Evolutionary conservation across 257 asterid species (phyloP), one percentile per base, ranked within the genome.

Genomic region (Buddleja alternifolia): DNA sequence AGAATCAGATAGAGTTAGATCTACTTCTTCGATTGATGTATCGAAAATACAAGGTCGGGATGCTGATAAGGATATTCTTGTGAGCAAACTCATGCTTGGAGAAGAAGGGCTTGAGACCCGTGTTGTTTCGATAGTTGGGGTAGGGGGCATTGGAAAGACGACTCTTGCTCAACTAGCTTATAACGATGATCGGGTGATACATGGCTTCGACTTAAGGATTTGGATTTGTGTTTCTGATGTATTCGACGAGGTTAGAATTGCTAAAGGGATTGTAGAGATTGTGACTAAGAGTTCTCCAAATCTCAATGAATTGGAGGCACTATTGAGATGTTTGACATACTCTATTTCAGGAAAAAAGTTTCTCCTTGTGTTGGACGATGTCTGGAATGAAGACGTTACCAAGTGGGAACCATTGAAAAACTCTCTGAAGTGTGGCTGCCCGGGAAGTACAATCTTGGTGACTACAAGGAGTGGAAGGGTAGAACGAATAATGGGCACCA

Each of bases 71-170:
- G 32, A n/a, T 54, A 57, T 3, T 40, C 57, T 78, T 48, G 32
- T 78, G 1, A 24, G 12, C 11, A 61, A 74, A 65, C 10, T 70
- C 52, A 16, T 36, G 36, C n/a, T 17, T 51, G 51, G 34, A 20
- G 32, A 25, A 40, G 66, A 56, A 42, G 19, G 17, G 32, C 9
- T 15, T 69, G 56, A 36, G 1, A 15, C 50, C 17, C 17, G 54
- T 32, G 62, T 74, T 24, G 6, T 80, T 29, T 69, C 84, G 21
- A 25, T 80, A 8, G 79, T 76, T 55, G 84, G 84, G 8, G 53
- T 54, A 12, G 84, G 84, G 10, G 84, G 84, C 7, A 60, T 75
- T 17, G 84, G 84, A 4, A 76, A 76, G 25, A 71, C 80, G 0
- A 61, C 80, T 7, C 75, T 79, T 71, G 80, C 80, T 1, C 80